Conservation (phyloP, 352 stramenopile genomes). For the Phytophthora melonis region DNA sequence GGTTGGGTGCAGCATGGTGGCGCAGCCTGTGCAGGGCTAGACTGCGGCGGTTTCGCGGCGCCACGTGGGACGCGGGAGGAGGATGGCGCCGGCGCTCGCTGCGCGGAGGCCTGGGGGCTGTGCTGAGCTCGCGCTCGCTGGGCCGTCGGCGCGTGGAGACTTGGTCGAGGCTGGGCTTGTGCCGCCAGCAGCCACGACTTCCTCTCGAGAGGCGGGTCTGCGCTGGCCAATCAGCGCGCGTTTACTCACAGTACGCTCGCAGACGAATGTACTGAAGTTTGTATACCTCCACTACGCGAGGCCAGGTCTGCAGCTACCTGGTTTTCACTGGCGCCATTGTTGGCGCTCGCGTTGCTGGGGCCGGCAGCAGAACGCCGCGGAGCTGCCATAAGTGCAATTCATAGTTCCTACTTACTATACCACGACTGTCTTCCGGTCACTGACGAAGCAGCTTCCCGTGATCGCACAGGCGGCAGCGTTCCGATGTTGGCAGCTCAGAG, state of each 20-base stretch:
- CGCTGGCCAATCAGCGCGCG: constrained; percentile 32
- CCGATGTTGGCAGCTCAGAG: no score
- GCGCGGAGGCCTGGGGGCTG: constrained; percentile 34
- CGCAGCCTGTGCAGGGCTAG: constrained; percentile 5
- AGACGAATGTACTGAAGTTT: constrained; percentile 25
- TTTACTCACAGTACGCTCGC: constrained; percentile 19
- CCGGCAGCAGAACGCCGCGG: no score
- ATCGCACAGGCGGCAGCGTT: no score
- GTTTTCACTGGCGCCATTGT: constrained; percentile 5
- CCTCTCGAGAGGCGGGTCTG: constrained; percentile 1
- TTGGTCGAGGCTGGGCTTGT: constrained; percentile 21
- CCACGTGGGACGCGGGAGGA: not conserved
- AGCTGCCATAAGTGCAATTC: no score
- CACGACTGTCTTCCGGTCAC: no score
- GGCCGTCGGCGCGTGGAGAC: constrained; percentile 21
- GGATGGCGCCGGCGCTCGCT: constrained; percentile 12
- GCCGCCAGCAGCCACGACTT: no score
- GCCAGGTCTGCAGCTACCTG: constrained; percentile 12
- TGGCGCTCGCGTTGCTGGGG: no score
- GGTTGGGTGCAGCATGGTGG: constrained; percentile 59
- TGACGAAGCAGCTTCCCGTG: no score
- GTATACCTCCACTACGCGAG: constrained; percentile 29
- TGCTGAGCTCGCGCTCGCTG: constrained; percentile 44
- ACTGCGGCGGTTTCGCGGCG: constrained; percentile 20
- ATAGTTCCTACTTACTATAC: no score